Conservation (phyloP, 805 yeast species). For the Candida nanaspora region DNA sequence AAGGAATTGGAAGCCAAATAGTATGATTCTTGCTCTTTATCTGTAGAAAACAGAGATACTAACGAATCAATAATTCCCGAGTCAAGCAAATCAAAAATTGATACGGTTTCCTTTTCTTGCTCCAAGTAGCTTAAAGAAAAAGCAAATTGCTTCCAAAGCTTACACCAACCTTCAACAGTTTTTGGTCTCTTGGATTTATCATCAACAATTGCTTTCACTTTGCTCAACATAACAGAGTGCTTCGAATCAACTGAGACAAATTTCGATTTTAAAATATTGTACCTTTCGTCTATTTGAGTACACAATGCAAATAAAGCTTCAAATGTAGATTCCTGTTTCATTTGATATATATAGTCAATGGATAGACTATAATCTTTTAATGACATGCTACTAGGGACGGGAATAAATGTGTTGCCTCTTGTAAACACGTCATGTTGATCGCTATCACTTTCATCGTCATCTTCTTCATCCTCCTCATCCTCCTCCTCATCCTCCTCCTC, state of each 20-base stretch:
- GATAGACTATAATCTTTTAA: neutral
- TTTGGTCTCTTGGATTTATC: constrained; percentile 11
- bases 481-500: constrained; percentile 16
- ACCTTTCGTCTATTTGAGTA: constrained; percentile 23
- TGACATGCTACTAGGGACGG: neutral
- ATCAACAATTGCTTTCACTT: constrained; percentile 18
- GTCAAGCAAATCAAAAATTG: constrained; percentile 69
- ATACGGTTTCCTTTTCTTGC: constrained; percentile 25
- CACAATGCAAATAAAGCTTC: constrained; percentile 11
- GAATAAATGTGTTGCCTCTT: too few relatives aligned
- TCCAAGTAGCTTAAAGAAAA: constrained; percentile 23
- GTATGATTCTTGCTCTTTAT: neutral
- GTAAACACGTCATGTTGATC: too few relatives aligned
- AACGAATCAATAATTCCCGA: constrained; percentile 54
- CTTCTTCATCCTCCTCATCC: constrained; percentile 26
- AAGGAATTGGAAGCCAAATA: constrained; percentile 28
- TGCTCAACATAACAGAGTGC: constrained; percentile 22
- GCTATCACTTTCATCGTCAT: constrained; percentile 6
- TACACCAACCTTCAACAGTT: constrained; percentile 22
- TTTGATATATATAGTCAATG: neutral
- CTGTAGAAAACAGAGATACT: constrained; percentile 23
- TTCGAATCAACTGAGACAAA: constrained; percentile 15
- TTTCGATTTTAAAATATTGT: constrained; percentile 18
- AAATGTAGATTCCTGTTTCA: constrained; percentile 5
- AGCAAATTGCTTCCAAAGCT: constrained; percentile 32